Base-by-base conservation (phyloP, 2,329 filamentous ascomycete genomes). In the Verticillium tricorpus region DNA sequence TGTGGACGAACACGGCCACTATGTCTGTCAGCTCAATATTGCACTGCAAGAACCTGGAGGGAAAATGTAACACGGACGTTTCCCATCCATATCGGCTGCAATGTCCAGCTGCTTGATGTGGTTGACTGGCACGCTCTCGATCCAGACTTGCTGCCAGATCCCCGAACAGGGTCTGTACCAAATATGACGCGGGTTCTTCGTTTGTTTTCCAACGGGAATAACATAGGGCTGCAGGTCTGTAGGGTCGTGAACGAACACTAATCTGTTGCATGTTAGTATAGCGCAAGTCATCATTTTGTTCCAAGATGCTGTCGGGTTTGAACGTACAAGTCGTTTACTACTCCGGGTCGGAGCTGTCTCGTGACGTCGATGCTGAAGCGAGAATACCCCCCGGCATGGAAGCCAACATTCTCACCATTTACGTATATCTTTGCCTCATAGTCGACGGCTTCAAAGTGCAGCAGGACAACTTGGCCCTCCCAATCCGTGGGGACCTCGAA, bases 131-230 rank as follows among this genome's bases (percentile, higher is more conserved):
- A 82, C 86, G n/a, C 83, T 79, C 69, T 89, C 85, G 2, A 92
- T 75, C 89, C 89, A 92, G 0, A 91, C 89, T 19, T 81, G 82
- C 69, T 91, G 89, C 89, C 89, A 92, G 65, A 92, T 91, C 5
- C 89, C 89, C 37, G 86, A 88, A 70, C 88, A 91, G 0, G 89
- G 85, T 0, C 85, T 86, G 70, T 91, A 91, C 71, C 89, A 91
- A 63, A 91, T 91, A 67, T 87, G 84, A 12, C 78, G 81, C 0
- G 83, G 85, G 0, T 73, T 74, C 1, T 82, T 69, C 0, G 81
- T 83, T 70, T 89, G 88, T 70, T 90, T 90, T 64, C 89, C 89
- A 54, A 89, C 80, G 0, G 88, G 88, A 52, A 89, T 87, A 14
- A 87, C 80, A 62, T 79, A 77, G 5, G 74, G 72, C 2, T 78